A percentile compares a stretch with the other conserved stretches of the same genome.
Evolutionary conservation across 2,329 filamentous ascomycete genomes (phyloP).

Genomic region (Neopestalotiopsis sp.): DNA sequence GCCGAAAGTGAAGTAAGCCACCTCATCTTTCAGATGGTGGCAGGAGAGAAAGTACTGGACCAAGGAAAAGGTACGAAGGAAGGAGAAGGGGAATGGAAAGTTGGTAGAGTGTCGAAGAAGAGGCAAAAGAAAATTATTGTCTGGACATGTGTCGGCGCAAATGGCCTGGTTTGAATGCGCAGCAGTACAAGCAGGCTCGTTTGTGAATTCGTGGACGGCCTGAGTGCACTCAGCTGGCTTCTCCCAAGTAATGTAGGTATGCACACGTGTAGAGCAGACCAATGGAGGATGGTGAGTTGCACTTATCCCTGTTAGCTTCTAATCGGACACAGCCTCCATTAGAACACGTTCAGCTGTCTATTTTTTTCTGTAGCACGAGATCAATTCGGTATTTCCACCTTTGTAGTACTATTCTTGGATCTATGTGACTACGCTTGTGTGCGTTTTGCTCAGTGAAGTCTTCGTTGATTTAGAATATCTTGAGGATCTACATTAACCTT

Average conservation of each 20-base stretch:
- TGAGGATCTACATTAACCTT: conserved; percentile 1
- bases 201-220: conserved; percentile 11
- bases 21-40: conserved; percentile 29
- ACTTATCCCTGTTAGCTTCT: conserved; percentile 7
- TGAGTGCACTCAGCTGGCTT: conserved; percentile 4
- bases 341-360: neutral
- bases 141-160: conserved; percentile 15
- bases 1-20: conserved; percentile 37
- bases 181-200: neutral
- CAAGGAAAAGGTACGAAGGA: conserved; percentile 5
- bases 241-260: neutral
- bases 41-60: conserved; percentile 16
- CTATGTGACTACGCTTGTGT: neutral
- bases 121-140: conserved; percentile 3
- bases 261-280: neutral
- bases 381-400: neutral
- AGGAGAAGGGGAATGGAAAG: conserved; percentile 15
- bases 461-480: neutral
- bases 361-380: neutral
- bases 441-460: neutral
- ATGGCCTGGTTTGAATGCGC: conserved; percentile 3
- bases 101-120: conserved; percentile 14
- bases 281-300: neutral
- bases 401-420: neutral
- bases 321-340: conserved; percentile 1